Percentiles rank a stretch among this genome's conserved stretches.
These are phyloP conservation scores for Calocybe cyanea DNA, from an alignment of 768 basidiomycete genomes.

Conservation along the genomic window DNA sequence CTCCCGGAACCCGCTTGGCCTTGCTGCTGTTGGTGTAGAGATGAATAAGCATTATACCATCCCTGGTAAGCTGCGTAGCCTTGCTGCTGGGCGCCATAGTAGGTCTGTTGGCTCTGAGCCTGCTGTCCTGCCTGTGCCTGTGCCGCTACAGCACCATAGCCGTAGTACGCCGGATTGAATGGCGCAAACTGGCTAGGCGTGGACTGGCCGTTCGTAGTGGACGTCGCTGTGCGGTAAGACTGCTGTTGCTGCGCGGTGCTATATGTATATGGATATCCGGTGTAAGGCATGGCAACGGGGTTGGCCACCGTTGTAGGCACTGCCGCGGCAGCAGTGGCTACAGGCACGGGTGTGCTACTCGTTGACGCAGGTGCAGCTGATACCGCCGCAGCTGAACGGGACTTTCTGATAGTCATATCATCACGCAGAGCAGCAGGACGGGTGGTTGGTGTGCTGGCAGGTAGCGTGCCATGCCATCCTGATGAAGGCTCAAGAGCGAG, in stretches of 20 bases:
- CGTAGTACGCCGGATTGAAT: constrained; percentile 30
- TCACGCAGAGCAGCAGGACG: constrained; percentile 64
- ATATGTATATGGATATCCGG: constrained; percentile 34
- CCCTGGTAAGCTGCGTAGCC: constrained; percentile 31
- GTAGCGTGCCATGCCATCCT: constrained; percentile 77
- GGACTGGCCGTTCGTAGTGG: not conserved
- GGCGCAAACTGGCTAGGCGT: constrained; percentile 21
- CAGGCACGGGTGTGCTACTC: constrained; percentile 29
- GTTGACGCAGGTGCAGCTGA: constrained; percentile 30
- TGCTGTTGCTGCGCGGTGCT: constrained; percentile 20
- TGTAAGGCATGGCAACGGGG: constrained; percentile 22
- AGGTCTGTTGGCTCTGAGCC: constrained; percentile 26
- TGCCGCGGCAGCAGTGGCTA: constrained; percentile 17
- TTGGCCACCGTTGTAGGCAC: constrained; percentile 20
- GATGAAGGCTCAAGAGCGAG: constrained; percentile 54
- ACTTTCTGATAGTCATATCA: constrained; percentile 63
- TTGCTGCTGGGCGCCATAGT: constrained; percentile 36
- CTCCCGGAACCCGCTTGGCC: constrained; percentile 23
- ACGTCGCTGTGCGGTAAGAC: constrained; percentile 12
- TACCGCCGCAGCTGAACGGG: constrained; percentile 36
- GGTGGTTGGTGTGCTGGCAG: constrained; percentile 29
- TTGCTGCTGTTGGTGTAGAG: constrained; percentile 13
- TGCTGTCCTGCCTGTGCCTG: constrained; percentile 5
- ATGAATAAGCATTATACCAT: constrained; percentile 30
- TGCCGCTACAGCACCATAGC: constrained; percentile 7